Evolutionary conservation across 371 early-diverging fungal genomes (phyloP).

Genomic region (Lichtheimia hyalospora): DNA sequence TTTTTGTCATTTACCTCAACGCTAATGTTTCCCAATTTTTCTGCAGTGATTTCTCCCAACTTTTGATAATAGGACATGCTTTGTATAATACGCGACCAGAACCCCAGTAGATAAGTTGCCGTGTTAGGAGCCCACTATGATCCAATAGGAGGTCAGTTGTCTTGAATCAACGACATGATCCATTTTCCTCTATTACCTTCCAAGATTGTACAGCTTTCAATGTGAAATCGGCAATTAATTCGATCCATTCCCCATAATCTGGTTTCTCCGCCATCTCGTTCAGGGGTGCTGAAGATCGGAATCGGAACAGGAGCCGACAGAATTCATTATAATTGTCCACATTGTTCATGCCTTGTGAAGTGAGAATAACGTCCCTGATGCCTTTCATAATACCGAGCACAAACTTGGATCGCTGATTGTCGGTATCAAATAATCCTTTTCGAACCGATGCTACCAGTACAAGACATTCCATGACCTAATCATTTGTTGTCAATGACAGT

Average conservation of each 20-base stretch:
- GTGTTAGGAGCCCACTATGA: constrained; percentile 77
- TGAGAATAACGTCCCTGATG: constrained; percentile 62
- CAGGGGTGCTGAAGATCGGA: constrained; percentile 78
- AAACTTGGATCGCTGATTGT: constrained; percentile 67
- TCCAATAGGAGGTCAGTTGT: no score
- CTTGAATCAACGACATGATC: background rate
- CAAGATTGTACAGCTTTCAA: constrained; percentile 71
- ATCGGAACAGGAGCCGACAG: constrained; percentile 80
- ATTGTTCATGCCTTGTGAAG: constrained; percentile 65
- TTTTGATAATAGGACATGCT: constrained; percentile 58
- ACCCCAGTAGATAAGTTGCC: constrained; percentile 74
- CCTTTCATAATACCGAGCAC: constrained; percentile 71
- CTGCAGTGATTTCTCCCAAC: constrained; percentile 35
- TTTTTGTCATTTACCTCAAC: constrained; percentile 21
- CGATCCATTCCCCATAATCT: constrained; percentile 75
- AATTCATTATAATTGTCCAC: constrained; percentile 83
- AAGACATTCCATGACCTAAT: constrained; percentile 78
- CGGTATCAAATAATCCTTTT: constrained; percentile 75
- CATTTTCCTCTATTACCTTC: constrained; percentile 50
- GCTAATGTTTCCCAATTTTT: constrained; percentile 42
- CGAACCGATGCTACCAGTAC: constrained; percentile 80
- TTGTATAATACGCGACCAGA: constrained; percentile 80
- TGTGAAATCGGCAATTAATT: constrained; percentile 71
- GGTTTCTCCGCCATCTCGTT: constrained; percentile 72
- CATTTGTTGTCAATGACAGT: background rate